These are phyloP conservation scores for Flaveria bidentis DNA, from an alignment of 129 eudicot species.

Conservation along the genomic window DNA sequence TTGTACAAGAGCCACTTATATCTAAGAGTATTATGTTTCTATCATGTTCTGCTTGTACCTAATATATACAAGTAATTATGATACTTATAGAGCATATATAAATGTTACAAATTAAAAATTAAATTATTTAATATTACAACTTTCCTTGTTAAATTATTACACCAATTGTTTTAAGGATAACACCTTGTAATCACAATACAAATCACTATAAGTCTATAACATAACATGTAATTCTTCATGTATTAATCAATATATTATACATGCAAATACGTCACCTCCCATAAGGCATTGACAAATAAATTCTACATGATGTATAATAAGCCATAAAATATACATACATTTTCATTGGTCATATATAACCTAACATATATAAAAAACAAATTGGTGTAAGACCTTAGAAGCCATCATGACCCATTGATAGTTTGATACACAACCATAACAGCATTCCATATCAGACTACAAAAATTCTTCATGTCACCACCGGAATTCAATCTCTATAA, in stretches of 20 bases:
- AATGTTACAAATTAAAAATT: no score
- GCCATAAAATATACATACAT: neutral
- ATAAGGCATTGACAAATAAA: conserved; percentile 1
- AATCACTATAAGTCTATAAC: no score
- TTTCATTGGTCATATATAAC: neutral
- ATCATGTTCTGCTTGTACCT: no score
- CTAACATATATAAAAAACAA: conserved; percentile 30
- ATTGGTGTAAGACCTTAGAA: conserved; percentile 5
- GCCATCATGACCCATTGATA: neutral
- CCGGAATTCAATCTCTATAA: conserved; percentile 17
- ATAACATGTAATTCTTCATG: neutral
- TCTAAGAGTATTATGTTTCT: no score
- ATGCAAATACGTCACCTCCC: neutral
- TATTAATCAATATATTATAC: neutral
- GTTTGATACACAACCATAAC: neutral
- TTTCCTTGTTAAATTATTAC: no score
- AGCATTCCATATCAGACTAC: conserved; percentile 44
- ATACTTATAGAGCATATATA: no score
- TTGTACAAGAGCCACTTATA: no score
- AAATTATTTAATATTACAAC: no score
- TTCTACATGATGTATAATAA: neutral
- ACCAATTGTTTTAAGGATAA: no score
- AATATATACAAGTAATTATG: no score
- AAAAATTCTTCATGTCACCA: conserved; percentile 25
- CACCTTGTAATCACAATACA: no score